Evolutionary conservation across 495 filamentous ascomycete genomes (phyloP), one percentile per base, ranked within the genome.

Genomic region (Lichina pygmaea): DNA sequence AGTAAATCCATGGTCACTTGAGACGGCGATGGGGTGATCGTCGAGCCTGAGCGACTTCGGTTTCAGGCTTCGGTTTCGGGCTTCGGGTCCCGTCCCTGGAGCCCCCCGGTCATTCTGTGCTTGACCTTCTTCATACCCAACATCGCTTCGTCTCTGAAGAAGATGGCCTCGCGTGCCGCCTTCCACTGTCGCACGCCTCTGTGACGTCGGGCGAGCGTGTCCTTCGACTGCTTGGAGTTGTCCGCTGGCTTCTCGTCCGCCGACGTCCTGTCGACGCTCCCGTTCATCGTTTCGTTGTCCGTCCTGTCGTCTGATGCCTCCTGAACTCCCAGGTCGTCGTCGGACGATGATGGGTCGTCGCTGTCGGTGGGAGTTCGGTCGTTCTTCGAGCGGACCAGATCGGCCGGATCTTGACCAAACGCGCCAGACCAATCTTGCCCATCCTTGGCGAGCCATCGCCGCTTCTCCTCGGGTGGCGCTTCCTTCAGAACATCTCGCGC

Each of bases 351-450:
- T 16, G 48, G 54, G 52, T 54, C 51, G 44, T 64, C 58, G 38
- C 64, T 58, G 17, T 62, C 54, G 17, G 58, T 52, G 33, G 60
- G 50, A 41, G 61, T 57, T 31, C 58, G 62, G 33, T 64, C 57
- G 8, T 66, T 55, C 7, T 61, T 57, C 0, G 77, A 75, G 48
- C 75, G 65, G 34, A 71, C 61, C 44, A 66, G 69, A 0, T 66
- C 63, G 36, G 65, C 62, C 3, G 73, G 71, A 47, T 77, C 75
- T 13, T 75, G 58, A 7, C 73, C 73, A 46, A 94, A 93, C 0
- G 84, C 81, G n/a, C 80, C 81, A 38, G 67, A 75, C 86, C 86
- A 93, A 57, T 93, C 82, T 13, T 72, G 73, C 5, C 86, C 86
- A 45, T 79, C 72, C 52, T 75, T 78, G 34, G 73, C 66, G 15